Evolutionary conservation across 805 yeast genomes (phyloP).

Genomic region (Wickerhamiella bombiphila): DNA sequence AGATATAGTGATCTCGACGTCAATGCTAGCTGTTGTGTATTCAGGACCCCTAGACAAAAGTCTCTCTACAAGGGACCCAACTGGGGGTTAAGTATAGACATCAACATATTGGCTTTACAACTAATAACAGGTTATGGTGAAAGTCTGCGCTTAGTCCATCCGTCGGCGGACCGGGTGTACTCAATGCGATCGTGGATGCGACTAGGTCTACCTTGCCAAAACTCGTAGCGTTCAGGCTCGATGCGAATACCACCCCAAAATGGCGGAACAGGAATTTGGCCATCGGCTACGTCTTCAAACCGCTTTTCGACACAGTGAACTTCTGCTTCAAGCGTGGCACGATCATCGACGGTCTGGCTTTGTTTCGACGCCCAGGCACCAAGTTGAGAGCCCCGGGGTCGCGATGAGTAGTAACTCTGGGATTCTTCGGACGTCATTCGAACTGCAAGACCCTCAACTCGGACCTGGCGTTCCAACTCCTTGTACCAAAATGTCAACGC

Average conservation of each 20-base stretch:
- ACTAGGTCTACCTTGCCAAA: conserved; percentile 92
- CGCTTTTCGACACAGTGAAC: conserved; percentile 36
- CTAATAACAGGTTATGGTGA: conserved; percentile 35
- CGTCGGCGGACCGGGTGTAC: conserved; percentile 41
- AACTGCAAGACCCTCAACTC: conserved; percentile 79
- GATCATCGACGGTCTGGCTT: conserved; percentile 39
- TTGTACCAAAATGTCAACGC: conserved; percentile 89
- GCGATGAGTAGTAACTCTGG: conserved; percentile 61
- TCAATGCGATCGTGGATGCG: conserved; percentile 82
- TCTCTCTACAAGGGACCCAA: no score
- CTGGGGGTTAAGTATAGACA: not conserved
- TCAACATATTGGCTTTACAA: not conserved
- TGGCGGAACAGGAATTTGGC: conserved; percentile 75
- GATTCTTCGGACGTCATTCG: conserved; percentile 58
- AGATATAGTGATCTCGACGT: no score
- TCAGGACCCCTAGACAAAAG: no score
- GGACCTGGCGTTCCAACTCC: conserved; percentile 75
- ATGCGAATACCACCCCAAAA: conserved; percentile 92
- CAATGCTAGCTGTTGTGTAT: no score
- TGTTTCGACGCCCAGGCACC: conserved; percentile 98
- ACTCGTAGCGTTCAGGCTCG: conserved; percentile 80
- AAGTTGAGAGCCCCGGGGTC: conserved; percentile 85
- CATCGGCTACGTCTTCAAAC: conserved; percentile 39
- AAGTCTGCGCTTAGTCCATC: conserved; percentile 54
- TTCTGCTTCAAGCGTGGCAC: conserved; percentile 48